Percentiles rank a stretch among this genome's conserved stretches.
phyloP scores from a whole-genome alignment of 1,139 yeast genomes.

The Entelexis sorbosivorans region DNA sequence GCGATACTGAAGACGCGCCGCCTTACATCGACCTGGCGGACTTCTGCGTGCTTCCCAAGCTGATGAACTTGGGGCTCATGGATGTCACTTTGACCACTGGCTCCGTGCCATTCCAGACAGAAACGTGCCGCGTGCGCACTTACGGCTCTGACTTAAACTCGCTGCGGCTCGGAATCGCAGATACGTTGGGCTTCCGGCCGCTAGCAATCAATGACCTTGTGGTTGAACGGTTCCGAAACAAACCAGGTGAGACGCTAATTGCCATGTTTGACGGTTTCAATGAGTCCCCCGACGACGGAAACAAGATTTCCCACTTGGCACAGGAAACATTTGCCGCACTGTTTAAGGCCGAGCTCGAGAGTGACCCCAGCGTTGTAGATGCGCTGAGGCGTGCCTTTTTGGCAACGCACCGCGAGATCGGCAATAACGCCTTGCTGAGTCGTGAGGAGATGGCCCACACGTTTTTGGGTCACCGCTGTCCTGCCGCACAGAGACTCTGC shows the following conservation, averaged over 20 bases:
- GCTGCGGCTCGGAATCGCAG: conserved; percentile 86
- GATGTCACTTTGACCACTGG: conserved; percentile 84
- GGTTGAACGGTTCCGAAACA: conserved; percentile 78
- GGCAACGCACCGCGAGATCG: conserved; percentile 70
- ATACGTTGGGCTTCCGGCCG: conserved; percentile 60
- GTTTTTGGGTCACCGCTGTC: conserved; percentile 29
- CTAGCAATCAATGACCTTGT: conserved; percentile 77
- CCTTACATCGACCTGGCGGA: conserved; percentile 45
- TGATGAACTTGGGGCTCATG: conserved; percentile 74
- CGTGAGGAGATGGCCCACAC: conserved; percentile 29
- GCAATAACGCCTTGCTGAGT: conserved; percentile 34
- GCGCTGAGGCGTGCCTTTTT: conserved; percentile 76
- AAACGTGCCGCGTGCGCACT: conserved; percentile 77
- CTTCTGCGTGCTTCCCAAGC: conserved; percentile 57
- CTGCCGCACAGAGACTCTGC: conserved; percentile 29
- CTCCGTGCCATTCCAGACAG: conserved; percentile 77
- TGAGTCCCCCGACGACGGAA: conserved; percentile 33
- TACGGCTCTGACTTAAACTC: conserved; percentile 75
- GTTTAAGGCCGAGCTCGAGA: conserved; percentile 53
- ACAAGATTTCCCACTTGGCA: conserved; percentile 60
- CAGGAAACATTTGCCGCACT: conserved; percentile 59
- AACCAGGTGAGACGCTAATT: conserved; percentile 56
- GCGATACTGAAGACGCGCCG: background rate
- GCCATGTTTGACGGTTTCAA: conserved; percentile 71
- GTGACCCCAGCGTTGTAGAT: conserved; percentile 38